These are phyloP conservation scores for Geotrichum australiense DNA, from an alignment of 1,139 yeast species.

Conservation along the genomic window DNA sequence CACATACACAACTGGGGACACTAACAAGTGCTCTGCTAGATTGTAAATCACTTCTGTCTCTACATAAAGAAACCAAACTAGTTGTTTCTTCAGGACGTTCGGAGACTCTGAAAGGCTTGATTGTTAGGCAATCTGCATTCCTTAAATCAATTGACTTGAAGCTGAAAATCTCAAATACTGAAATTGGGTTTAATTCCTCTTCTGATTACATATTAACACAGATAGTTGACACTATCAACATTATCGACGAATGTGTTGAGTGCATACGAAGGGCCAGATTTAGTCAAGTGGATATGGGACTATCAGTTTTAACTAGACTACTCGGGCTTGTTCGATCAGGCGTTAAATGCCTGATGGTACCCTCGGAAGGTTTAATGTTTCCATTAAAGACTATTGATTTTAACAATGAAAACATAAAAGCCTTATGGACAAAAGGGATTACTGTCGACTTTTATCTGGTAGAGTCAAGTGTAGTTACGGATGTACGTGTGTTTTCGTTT, in stretches of 20 bases:
- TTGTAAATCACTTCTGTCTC: constrained; percentile 27
- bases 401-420: constrained; percentile 14
- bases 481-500: constrained; percentile 24
- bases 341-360: constrained; percentile 21
- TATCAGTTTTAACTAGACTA: constrained; percentile 11
- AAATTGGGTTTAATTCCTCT: background rate
- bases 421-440: constrained; percentile 16
- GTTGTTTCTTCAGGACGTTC: constrained; percentile 31
- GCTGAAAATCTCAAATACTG: constrained; percentile 19
- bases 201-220: constrained; percentile 21
- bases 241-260: constrained; percentile 18
- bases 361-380: constrained; percentile 19
- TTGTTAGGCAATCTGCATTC: constrained; percentile 28
- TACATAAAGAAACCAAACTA: constrained; percentile 28
- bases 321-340: constrained; percentile 22
- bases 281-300: constrained; percentile 9
- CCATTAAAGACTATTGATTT: constrained; percentile 23
- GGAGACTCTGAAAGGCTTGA: constrained; percentile 32
- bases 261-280: constrained; percentile 12
- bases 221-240: constrained; percentile 26
- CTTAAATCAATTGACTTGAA: constrained; percentile 27
- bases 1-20: constrained; percentile 22
- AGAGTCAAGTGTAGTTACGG: constrained; percentile 27
- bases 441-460: constrained; percentile 26
- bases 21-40: constrained; percentile 29